Evolutionary conservation across 768 basidiomycete genomes (phyloP).

Genomic region (Suillus occidentalis): DNA sequence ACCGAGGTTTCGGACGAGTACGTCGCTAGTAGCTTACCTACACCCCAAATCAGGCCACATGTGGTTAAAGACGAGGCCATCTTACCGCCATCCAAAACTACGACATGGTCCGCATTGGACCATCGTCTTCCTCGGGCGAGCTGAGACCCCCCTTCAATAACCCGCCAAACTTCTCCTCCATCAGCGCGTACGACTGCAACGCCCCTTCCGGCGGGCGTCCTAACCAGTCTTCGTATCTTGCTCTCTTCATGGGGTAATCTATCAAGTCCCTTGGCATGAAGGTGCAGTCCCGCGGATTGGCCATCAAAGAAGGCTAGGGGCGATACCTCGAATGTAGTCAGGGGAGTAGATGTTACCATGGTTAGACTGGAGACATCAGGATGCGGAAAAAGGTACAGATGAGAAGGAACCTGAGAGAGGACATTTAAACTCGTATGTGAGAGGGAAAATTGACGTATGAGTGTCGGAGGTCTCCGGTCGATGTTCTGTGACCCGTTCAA

Average conservation of each 20-base stretch:
- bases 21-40: constrained; percentile 58
- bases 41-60: constrained; percentile 12
- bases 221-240: constrained; percentile 60
- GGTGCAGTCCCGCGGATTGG: constrained; percentile 49
- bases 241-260: constrained; percentile 47
- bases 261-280: constrained; percentile 41
- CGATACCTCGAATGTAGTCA: constrained; percentile 59
- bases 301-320: constrained; percentile 63
- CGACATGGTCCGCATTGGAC: constrained; percentile 60
- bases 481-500: constrained; percentile 59
- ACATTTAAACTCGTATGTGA: constrained; percentile 58
- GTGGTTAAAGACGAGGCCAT: constrained; percentile 3
- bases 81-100: constrained; percentile 69
- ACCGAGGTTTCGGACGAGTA: constrained; percentile 48
- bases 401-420: constrained; percentile 47
- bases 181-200: constrained; percentile 62
- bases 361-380: constrained; percentile 45
- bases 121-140: constrained; percentile 53
- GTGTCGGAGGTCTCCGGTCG: constrained; percentile 83
- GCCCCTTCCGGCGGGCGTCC: constrained; percentile 79
- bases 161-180: constrained; percentile 67
- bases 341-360: constrained; percentile 66
- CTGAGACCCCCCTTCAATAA: constrained; percentile 46
- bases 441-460: constrained; percentile 72
- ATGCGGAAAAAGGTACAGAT: constrained; percentile 55